Base-by-base conservation (phyloP, 2,329 filamentous ascomycete genomes). In the Fusarium sarcochroum region DNA sequence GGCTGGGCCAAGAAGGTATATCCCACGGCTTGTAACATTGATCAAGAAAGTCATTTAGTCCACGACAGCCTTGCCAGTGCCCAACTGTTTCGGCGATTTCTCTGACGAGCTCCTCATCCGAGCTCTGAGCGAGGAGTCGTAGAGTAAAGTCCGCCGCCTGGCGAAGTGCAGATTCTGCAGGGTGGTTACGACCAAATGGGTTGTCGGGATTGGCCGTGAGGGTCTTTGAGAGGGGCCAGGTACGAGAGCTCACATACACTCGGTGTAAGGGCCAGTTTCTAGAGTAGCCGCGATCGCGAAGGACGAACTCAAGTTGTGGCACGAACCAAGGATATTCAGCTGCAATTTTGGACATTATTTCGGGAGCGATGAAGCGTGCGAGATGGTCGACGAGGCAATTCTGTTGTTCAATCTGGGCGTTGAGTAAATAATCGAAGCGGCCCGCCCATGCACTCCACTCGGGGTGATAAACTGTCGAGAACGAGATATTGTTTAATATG, bases 191-290 rank as follows among this genome's bases (percentile, higher is more conserved):
- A n/a, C n/a, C n/a, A n/a, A n/a, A n/a, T n/a, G n/a, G n/a, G n/a
- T n/a, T n/a, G n/a, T n/a, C n/a, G n/a, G n/a, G n/a, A n/a, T n/a
- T n/a, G n/a, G n/a, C n/a, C n/a, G n/a, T n/a, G n/a, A n/a, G 20
- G 10, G 21, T 20, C 3, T 27, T 1, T 1, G 7, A 14, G 15
- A 38, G 13, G 34, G 0, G 1, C 25, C 50, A 53, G 9, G 1
- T 1, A 0, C 2, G 0, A 3, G 2, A 0, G 15, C 4, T 8
- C 3, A 20, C 5, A 1, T 47, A 6, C 5, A 5, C 9, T 18
- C 0, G 17, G 10, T 6, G 3, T 49, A n/a, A n/a, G n/a, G n/a
- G n/a, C n/a, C n/a, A n/a, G n/a, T n/a, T n/a, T n/a, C n/a, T n/a
- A n/a, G n/a, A n/a, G n/a, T n/a, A n/a, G n/a, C n/a, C n/a, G n/a